Percentiles rank a stretch among this genome's conserved stretches.
These are phyloP conservation scores for Colletotrichum cereale DNA, from an alignment of 2,329 filamentous ascomycete species.

Conservation along the genomic window DNA sequence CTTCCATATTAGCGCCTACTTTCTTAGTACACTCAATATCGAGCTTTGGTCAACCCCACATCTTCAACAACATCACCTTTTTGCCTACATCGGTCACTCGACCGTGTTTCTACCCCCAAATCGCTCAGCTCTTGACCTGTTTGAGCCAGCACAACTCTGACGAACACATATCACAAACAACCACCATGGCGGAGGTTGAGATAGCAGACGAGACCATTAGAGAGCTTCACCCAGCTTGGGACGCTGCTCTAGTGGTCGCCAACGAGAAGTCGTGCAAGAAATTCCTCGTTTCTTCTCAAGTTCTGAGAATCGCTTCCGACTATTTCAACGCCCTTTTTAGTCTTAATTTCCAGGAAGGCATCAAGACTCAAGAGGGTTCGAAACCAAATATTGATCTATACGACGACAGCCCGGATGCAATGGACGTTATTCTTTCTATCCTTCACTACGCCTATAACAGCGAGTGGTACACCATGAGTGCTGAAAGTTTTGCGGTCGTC, in stretches of 20 bases:
- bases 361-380: neutral
- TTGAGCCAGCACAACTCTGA: neutral
- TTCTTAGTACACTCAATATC: neutral
- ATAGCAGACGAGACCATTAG: neutral
- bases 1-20: neutral
- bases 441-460: neutral
- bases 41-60: neutral
- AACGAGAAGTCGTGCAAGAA: neutral
- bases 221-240: conserved; percentile 10
- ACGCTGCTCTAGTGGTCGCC: neutral
- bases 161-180: too few species aligned
- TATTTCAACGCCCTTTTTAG: conserved; percentile 4
- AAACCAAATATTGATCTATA: neutral
- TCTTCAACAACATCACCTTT: neutral
- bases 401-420: conserved; percentile 6
- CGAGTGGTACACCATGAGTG: neutral
- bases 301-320: neutral
- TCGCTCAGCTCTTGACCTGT: too few species aligned
- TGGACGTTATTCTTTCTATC: conserved; percentile 10
- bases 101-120: neutral
- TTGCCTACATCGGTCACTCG: neutral
- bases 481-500: conserved; percentile 1
- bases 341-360: neutral
- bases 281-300: neutral
- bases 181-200: neutral